Evolutionary conservation across 2,329 filamentous ascomycete species (phyloP), one percentile per base, ranked within the genome.

Genomic region (Fusarium caatingaense): DNA sequence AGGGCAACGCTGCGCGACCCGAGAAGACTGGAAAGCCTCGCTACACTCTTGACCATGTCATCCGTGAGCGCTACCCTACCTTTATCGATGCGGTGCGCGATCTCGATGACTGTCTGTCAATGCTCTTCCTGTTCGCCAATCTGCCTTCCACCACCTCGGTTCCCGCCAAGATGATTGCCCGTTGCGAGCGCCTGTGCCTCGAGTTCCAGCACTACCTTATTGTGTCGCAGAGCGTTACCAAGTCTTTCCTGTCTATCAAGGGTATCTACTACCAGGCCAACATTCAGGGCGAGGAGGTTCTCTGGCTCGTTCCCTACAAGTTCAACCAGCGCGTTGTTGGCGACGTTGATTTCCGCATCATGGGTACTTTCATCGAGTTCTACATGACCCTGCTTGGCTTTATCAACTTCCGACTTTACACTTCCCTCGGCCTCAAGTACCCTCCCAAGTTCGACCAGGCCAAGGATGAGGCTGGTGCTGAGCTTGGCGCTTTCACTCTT

Each of bases 201-300:
- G 96, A 99, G 83, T 99, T 99, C 81, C 92, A 98, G 83, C 96
- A 98, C 85, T 99, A 97, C 82, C 87, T 99, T 68, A 99, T 99
- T 78, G 88, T 91, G 48, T 97, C 95, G 44, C 90, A 97, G 82
- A 94, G 93, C 75, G 84, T 99, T 74, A 92, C 93, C 77, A 98
- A 98, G 84, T 97, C 94, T 0, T 99, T 99, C 84, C 84, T 99
- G 71, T 97, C 94, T 3, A 98, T 99, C 83, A 99, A 99, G 86
- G 96, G 96, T 67, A 98, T 99, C 77, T 99, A 99, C 85, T 99
- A 98, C 83, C 95, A 98, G 83, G 96, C 95, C 25, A 98, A 91
- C 54, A 97, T 99, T 67, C 93, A 98, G 80, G 96, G 96, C 50
- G 94, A 99, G 83, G 95, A 98, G 77, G 92, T 99, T 51, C 86